A percentile compares a stretch with the other conserved stretches of the same genome.
These are phyloP conservation scores for Rhododendron simsii DNA, from an alignment of 148 eudicot genomes.

Conservation along the genomic window DNA sequence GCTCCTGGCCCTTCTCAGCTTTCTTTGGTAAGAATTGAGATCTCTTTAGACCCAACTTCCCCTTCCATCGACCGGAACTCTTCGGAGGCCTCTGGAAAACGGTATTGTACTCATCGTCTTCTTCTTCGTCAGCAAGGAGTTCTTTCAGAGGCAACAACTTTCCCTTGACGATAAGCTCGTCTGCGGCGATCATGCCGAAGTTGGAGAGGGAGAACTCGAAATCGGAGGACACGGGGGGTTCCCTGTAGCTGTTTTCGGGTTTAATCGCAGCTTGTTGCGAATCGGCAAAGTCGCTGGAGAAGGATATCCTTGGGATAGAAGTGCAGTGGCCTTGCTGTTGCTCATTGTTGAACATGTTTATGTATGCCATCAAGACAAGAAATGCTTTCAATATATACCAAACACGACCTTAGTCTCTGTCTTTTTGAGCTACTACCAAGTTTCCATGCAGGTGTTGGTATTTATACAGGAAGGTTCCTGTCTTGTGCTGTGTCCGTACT, in stretches of 20 bases:
- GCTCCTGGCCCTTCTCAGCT: constrained; percentile 16
- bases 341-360: constrained; percentile 33
- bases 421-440: background rate
- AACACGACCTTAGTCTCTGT: background rate
- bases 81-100: constrained; percentile 20
- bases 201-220: constrained; percentile 35
- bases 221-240: constrained; percentile 50
- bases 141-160: constrained; percentile 35
- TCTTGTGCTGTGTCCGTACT: background rate
- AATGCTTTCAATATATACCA: background rate
- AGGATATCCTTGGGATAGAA: constrained; percentile 47
- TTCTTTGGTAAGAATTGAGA: constrained; percentile 20
- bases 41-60: constrained; percentile 29
- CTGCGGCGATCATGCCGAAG: constrained; percentile 25
- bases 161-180: constrained; percentile 32
- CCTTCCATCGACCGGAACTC: constrained; percentile 29
- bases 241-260: constrained; percentile 30
- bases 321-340: constrained; percentile 18
- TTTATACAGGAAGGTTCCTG: constrained; percentile 11
- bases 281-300: constrained; percentile 47
- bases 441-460: constrained; percentile 11
- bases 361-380: constrained; percentile 30
- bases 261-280: constrained; percentile 20
- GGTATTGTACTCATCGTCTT: constrained; percentile 21
- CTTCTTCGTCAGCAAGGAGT: constrained; percentile 26